Percentiles rank a stretch among this genome's conserved stretches.
Conservation (phyloP, 2,329 filamentous ascomycete species). For the Phialophora chinensis region DNA sequence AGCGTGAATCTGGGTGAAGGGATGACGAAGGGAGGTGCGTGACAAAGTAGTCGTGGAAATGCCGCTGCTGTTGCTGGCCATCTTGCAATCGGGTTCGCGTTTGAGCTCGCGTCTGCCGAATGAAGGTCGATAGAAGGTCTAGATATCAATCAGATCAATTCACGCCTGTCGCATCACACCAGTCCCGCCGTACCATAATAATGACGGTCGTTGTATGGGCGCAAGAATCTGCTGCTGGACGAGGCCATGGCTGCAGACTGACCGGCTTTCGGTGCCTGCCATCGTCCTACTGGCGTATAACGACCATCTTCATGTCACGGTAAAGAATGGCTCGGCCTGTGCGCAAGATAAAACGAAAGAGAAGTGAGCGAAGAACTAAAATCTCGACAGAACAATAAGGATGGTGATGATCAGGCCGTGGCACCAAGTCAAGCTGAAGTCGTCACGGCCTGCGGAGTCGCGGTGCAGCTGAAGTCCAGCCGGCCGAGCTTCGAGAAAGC, state of each 20-base stretch:
- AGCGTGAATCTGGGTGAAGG: slow-evolving; percentile 81
- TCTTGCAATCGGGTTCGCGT: slow-evolving; percentile 24
- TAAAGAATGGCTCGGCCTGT: background rate
- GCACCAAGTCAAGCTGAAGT: background rate
- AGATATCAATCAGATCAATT: slow-evolving; percentile 27
- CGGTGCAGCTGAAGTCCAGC: background rate
- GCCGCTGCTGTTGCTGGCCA: slow-evolving; percentile 48
- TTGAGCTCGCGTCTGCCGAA: slow-evolving; percentile 38
- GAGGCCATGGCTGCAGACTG: slow-evolving; percentile 33
- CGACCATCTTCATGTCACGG: slow-evolving; percentile 13
- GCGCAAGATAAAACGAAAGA: background rate
- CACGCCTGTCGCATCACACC: slow-evolving; percentile 8
- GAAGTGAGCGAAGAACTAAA: background rate
- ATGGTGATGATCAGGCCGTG: background rate
- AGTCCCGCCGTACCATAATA: slow-evolving; percentile 36
- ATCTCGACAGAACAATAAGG: background rate
- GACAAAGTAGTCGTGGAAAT: slow-evolving; percentile 96
- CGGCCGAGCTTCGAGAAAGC: background rate
- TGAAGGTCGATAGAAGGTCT: slow-evolving; percentile 48
- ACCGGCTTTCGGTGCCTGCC: slow-evolving; percentile 31
- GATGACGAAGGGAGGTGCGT: slow-evolving; percentile 94
- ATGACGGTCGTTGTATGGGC: slow-evolving; percentile 24
- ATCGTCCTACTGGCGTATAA: slow-evolving; percentile 30
- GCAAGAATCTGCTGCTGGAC: slow-evolving; percentile 31
- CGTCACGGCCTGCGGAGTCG: slow-evolving; percentile 9